Percentiles rank a stretch among this genome's conserved stretches.
Conservation (phyloP, 768 basidiomycete genomes). For the Boletus fagicola region DNA sequence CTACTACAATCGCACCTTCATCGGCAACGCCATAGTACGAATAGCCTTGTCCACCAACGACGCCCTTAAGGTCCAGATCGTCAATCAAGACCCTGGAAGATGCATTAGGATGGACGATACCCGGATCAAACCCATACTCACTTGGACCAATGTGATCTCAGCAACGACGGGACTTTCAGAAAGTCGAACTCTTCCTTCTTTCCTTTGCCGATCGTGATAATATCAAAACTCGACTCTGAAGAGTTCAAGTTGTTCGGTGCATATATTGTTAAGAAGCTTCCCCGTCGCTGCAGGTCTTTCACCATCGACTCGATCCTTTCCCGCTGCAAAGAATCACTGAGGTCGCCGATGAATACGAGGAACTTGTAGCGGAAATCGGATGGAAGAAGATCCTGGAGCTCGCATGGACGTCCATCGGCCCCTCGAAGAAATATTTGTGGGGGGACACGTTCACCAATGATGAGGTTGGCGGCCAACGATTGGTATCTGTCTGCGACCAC, state of each 20-base stretch:
- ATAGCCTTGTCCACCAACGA: slow-evolving; percentile 55
- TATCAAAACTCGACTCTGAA: slow-evolving; percentile 32
- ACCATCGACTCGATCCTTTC: slow-evolving; percentile 29
- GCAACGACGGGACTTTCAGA: slow-evolving; percentile 29
- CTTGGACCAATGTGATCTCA: slow-evolving; percentile 44
- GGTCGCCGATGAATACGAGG: slow-evolving; percentile 44
- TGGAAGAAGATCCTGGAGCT: slow-evolving; percentile 50
- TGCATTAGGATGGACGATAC: neutral
- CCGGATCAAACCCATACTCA: slow-evolving; percentile 17
- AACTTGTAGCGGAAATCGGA: slow-evolving; percentile 50
- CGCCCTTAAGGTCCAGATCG: slow-evolving; percentile 45
- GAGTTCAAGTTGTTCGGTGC: slow-evolving; percentile 16
- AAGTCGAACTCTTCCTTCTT: slow-evolving; percentile 35
- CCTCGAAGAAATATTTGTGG: slow-evolving; percentile 47
- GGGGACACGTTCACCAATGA: slow-evolving; percentile 48
- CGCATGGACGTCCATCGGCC: slow-evolving; percentile 44
- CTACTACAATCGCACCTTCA: slow-evolving; percentile 28
- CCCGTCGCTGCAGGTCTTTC: slow-evolving; percentile 22
- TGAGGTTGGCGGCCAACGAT: slow-evolving; percentile 37
- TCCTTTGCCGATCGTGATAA: slow-evolving; percentile 29
- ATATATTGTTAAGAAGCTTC: slow-evolving; percentile 29
- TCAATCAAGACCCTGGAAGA: slow-evolving; percentile 56
- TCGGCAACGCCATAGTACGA: slow-evolving; percentile 45
- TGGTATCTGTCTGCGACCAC: slow-evolving; percentile 37
- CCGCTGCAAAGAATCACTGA: slow-evolving; percentile 20